phyloP scores from a whole-genome alignment of 2,329 filamentous ascomycete genomes.

The Coniochaeta sp. region DNA sequence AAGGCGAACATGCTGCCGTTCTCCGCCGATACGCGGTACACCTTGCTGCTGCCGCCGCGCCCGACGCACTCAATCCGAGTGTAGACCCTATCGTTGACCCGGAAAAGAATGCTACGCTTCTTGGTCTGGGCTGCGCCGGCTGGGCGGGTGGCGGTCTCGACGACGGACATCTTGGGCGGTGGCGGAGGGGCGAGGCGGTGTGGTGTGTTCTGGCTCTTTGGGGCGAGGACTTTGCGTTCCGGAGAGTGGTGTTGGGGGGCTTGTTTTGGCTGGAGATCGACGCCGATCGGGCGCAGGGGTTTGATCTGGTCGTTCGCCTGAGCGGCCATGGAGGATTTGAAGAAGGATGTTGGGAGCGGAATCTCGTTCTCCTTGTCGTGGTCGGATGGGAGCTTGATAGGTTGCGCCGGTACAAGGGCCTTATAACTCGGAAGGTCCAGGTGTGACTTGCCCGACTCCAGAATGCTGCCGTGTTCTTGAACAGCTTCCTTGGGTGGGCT shows the following conservation, averaged over 20 bases:
- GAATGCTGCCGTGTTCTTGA: constrained; percentile 10
- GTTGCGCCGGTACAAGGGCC: constrained; percentile 42
- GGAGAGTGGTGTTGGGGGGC: constrained; percentile 36
- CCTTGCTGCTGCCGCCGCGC: constrained; percentile 85
- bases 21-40: constrained; percentile 94
- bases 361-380: constrained; percentile 83
- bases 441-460: constrained; percentile 18
- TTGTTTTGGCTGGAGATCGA: constrained; percentile 31
- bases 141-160: constrained; percentile 83
- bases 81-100: constrained; percentile 86
- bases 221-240: constrained; percentile 47
- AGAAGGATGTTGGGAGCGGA: constrained; percentile 46
- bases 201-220: constrained; percentile 61
- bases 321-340: constrained; percentile 54
- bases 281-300: constrained; percentile 41
- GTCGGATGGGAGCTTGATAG: constrained; percentile 47
- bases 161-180: constrained; percentile 91
- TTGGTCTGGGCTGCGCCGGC: constrained; percentile 68
- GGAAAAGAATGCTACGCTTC: constrained; percentile 76
- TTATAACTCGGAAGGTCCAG: constrained; percentile 42
- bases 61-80: constrained; percentile 86
- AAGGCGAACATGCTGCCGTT: constrained; percentile 93
- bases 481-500: neutral
- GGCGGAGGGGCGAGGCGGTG: constrained; percentile 67
- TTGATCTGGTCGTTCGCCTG: constrained; percentile 48